Conservation (phyloP, 192 early-diverging fungal genomes). For the Coemansia sp. region DNA sequence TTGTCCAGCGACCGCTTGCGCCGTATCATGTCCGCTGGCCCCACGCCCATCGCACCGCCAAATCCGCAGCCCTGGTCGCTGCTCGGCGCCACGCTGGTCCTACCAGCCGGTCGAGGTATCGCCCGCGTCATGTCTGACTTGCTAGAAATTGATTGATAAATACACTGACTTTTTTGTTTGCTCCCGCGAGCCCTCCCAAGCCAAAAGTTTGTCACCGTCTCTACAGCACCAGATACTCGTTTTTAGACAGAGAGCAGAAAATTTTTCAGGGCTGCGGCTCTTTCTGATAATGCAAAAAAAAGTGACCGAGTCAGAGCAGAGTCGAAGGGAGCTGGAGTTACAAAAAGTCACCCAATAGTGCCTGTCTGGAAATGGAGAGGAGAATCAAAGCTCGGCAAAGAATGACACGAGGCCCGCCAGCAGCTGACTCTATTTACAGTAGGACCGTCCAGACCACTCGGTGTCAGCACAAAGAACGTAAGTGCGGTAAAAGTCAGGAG, state of each 20-base stretch:
- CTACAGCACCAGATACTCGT: neutral
- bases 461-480: neutral
- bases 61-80: conserved; percentile 28
- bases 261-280: conserved; percentile 3
- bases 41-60: conserved; percentile 24
- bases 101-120: conserved; percentile 13
- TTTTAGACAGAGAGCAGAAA: conserved; percentile 1
- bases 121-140: conserved; percentile 25
- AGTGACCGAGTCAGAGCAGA: no score
- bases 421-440: conserved; percentile 1
- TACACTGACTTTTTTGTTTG: no score
- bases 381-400: neutral
- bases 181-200: no score
- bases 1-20: conserved; percentile 52
- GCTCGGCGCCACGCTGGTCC: conserved; percentile 14
- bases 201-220: no score
- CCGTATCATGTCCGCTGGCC: conserved; percentile 25
- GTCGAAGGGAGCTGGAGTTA: neutral
- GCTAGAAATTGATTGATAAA: neutral
- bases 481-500: neutral
- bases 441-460: conserved; percentile 1
- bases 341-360: neutral
- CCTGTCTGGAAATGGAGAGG: neutral
- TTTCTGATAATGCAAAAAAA: neutral
- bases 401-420: neutral